Evolutionary conservation across 208 protist genomes (phyloP).

Genomic region (Naegleria fowleri): DNA sequence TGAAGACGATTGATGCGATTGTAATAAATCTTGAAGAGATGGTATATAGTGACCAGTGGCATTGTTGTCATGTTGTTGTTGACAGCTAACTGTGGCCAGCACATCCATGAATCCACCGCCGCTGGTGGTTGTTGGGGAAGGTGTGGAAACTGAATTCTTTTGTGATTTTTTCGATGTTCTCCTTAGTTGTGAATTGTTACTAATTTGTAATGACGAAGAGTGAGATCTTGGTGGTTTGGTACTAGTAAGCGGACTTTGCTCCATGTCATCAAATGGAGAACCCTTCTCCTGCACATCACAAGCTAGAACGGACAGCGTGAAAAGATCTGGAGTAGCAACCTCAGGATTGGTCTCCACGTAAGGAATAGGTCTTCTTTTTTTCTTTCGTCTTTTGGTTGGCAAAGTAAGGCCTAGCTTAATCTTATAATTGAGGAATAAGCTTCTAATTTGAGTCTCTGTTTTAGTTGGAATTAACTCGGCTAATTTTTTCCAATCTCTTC

Average conservation of each 20-base stretch:
- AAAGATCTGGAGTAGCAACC: not conserved
- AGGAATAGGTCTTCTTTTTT: not conserved
- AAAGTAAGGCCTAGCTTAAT: conserved; percentile 19
- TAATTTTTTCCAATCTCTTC: conserved; percentile 37
- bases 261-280: not conserved
- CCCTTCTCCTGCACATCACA: not conserved
- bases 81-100: not conserved
- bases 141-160: not conserved
- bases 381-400: not conserved
- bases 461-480: conserved; percentile 39
- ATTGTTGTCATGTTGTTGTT: not conserved
- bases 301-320: not conserved
- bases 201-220: not conserved
- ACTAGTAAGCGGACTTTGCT: not conserved
- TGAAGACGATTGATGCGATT: not conserved
- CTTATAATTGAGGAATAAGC: conserved; percentile 45
- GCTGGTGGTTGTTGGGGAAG: not conserved
- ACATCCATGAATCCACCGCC: not conserved
- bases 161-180: not conserved
- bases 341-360: not conserved
- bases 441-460: conserved; percentile 41
- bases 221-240: not conserved
- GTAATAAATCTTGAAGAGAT: not conserved
- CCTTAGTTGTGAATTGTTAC: not conserved
- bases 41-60: not conserved